These are phyloP conservation scores for Ulmus americana DNA, from an alignment of 331 rosid species.

Conservation along the genomic window DNA sequence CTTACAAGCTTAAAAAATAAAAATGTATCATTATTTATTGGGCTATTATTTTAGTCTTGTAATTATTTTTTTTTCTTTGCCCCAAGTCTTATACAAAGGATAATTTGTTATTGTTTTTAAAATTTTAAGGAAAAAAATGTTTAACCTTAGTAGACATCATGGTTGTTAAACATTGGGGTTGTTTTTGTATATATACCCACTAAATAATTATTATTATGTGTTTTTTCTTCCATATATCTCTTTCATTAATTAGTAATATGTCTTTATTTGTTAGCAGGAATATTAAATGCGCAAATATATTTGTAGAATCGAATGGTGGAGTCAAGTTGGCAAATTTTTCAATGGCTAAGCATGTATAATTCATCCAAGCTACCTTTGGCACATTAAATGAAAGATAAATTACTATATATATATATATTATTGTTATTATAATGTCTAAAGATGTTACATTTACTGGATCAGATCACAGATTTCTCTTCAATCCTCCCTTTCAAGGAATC, in stretches of 20 bases:
- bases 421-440: background rate
- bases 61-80: no score
- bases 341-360: conserved; percentile 80
- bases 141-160: no score
- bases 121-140: no score
- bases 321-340: conserved; percentile 94
- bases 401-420: no score
- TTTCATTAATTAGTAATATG: background rate
- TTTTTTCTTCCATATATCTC: background rate
- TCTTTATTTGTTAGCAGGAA: conserved; percentile 56
- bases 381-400: background rate
- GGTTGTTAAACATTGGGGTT: no score
- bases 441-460: conserved; percentile 22
- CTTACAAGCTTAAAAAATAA: no score
- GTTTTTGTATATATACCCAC: no score
- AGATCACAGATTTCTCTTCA: conserved; percentile 63
- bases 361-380: background rate
- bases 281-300: conserved; percentile 89
- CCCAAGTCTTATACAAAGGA: no score
- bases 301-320: conserved; percentile 84
- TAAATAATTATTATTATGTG: background rate
- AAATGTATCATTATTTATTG: no score
- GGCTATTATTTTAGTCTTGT: no score
- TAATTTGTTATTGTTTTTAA: no score
- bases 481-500: conserved; percentile 82